Conservation (phyloP, 2,329 filamentous ascomycete species). For the Venturia pyrina region DNA sequence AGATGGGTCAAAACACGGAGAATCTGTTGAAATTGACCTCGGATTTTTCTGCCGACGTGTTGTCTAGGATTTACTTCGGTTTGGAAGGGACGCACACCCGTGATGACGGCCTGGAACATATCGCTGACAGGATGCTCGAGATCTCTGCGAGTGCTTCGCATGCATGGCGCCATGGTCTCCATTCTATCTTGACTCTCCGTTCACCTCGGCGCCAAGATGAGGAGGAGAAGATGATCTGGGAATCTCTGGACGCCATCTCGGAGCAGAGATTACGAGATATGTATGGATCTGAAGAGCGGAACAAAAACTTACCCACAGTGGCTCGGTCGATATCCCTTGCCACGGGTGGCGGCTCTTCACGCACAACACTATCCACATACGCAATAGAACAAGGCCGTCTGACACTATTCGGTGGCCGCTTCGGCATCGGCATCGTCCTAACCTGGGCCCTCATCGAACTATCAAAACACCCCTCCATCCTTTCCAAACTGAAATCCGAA, state of each 20-base stretch:
- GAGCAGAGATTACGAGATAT: background rate
- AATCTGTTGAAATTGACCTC: background rate
- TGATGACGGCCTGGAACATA: background rate
- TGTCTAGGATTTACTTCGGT: background rate
- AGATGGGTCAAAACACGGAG: background rate
- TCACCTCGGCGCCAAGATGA: background rate
- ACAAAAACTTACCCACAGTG: background rate
- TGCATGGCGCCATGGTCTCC: background rate
- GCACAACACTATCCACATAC: background rate
- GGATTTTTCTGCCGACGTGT: background rate
- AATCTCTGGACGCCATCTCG: background rate
- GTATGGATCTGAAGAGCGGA: background rate
- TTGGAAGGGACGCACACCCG: background rate
- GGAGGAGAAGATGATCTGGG: background rate
- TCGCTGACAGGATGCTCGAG: background rate
- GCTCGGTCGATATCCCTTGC: background rate
- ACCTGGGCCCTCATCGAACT: background rate
- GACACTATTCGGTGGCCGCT: background rate
- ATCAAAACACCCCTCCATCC: background rate
- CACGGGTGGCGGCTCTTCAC: background rate
- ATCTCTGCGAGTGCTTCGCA: background rate
- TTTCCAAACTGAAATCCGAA: background rate
- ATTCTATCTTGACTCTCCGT: background rate
- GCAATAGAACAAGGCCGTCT: background rate
- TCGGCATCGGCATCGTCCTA: background rate